phyloP scores from a whole-genome alignment of 192 early-diverging fungal genomes.

The Umbelopsis ramanniana region DNA sequence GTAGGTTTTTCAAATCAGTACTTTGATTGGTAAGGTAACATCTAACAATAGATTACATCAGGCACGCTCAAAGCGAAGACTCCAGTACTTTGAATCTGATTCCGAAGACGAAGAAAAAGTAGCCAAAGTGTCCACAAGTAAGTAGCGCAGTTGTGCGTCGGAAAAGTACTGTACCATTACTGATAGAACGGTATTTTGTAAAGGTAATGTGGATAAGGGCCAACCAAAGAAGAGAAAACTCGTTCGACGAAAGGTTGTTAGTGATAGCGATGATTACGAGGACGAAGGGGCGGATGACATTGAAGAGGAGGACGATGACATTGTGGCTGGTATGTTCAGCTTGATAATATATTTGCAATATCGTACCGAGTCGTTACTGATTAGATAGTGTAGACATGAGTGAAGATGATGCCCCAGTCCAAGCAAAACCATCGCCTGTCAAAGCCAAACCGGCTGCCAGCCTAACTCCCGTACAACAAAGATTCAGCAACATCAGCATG shows the following conservation, averaged over 20 bases:
- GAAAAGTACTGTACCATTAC: neutral
- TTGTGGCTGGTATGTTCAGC: neutral
- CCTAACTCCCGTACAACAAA: constrained; percentile 23
- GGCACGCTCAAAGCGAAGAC: constrained; percentile 12
- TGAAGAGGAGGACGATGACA: constrained; percentile 19
- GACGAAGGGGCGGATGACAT: constrained; percentile 29
- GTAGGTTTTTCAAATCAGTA: neutral
- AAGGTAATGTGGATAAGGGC: neutral
- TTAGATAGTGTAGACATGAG: neutral
- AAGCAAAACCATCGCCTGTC: neutral
- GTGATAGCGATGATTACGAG: constrained; percentile 26
- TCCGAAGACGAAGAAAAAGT: constrained; percentile 23
- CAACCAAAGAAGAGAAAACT: constrained; percentile 4
- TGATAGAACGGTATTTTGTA: neutral
- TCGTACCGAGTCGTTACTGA: no score
- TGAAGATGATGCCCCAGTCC: neutral
- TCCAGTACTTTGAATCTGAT: constrained; percentile 24
- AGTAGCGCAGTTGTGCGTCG: neutral
- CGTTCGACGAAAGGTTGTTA: constrained; percentile 39
- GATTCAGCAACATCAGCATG: constrained; percentile 22
- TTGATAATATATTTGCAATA: no score
- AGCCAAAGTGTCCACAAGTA: neutral
- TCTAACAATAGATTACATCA: neutral
- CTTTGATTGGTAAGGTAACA: no score
- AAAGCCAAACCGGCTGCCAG: constrained; percentile 3